A percentile compares a stretch with the other conserved stretches of the same genome.
These are phyloP conservation scores for Trametes cingulata DNA, from an alignment of 768 basidiomycete genomes.

Conservation along the genomic window DNA sequence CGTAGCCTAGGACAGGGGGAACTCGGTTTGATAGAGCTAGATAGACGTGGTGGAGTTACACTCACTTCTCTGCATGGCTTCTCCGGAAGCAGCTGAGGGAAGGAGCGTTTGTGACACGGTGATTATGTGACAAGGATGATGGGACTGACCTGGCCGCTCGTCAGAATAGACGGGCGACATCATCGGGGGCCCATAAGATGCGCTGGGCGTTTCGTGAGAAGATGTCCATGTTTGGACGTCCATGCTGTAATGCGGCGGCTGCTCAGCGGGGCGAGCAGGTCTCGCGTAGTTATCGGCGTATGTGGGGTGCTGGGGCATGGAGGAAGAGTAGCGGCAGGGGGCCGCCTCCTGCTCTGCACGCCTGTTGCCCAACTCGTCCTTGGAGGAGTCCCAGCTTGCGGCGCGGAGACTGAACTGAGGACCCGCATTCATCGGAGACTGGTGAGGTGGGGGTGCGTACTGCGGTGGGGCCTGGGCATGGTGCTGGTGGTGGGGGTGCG, in stretches of 20 bases:
- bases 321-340: slow-evolving; percentile 37
- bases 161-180: slow-evolving; percentile 54
- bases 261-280: slow-evolving; percentile 24
- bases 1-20: slow-evolving; percentile 10
- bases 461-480: slow-evolving; percentile 10
- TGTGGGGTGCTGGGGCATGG: slow-evolving; percentile 24
- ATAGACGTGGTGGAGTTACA: background rate
- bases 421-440: slow-evolving; percentile 20
- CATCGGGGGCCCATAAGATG: slow-evolving; percentile 44
- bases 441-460: slow-evolving; percentile 15
- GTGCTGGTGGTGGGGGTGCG: slow-evolving; percentile 29
- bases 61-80: slow-evolving; percentile 16
- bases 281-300: slow-evolving; percentile 30
- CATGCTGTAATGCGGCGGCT: slow-evolving; percentile 30
- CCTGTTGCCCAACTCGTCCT: slow-evolving; percentile 39
- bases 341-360: slow-evolving; percentile 36
- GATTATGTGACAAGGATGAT: slow-evolving; percentile 3
- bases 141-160: slow-evolving; percentile 54
- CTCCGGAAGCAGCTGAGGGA: slow-evolving; percentile 8
- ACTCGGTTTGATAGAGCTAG: background rate
- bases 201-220: slow-evolving; percentile 38
- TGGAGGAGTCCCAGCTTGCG: slow-evolving; percentile 55
- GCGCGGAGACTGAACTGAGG: slow-evolving; percentile 55
- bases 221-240: slow-evolving; percentile 31
- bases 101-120: background rate